Evolutionary conservation across 306 rosid species (phyloP), one percentile per base, ranked within the genome.

Genomic region (Alnus glutinosa): DNA sequence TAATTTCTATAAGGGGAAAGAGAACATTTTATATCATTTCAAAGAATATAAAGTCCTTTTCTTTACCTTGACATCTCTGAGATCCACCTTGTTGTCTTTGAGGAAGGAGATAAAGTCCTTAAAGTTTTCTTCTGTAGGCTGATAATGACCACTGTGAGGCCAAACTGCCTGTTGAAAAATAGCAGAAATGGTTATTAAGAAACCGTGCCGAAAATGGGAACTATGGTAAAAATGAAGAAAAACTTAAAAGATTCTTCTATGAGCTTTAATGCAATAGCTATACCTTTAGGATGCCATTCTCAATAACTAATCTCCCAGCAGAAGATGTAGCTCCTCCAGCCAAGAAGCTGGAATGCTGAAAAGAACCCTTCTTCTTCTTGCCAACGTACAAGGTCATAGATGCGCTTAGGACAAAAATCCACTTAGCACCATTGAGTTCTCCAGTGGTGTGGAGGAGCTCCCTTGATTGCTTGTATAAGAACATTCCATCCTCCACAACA

Each of bases 291-390:
- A 87, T 82, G 74, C 99, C 99, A 37, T 87, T 46, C 62, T 96
- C 97, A 75, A 91, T 75, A 73, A 91, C 97, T 80, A 96, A 84
- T 89, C 98, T 90, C 71, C 99, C 99, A 2, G 99, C 98, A 75
- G 99, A 90, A 83, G 97, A 87, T 64, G 99, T 96, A 70, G 99
- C 99, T 55, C 99, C 99, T 76, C 99, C 99, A 77, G 99, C 99
- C 88, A 96, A 90, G 87, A 96, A 96, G 88, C 99, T 96, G 9
- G 99, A 96, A 73, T 96, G 99, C 86, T 96, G 99, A 85, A 96
- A 96, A 59, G 89, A 80, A 62, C 99, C 99, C 82, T 96, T 96
- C 84, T 84, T 88, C 86, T 96, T 96, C 86, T 91, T 96, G 74
- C 97, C 99, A 78, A 93, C 91, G 73, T 91, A 96, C 79, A 96